Evolutionary conservation across 352 stramenopile species (phyloP), one percentile per base, ranked within the genome.

Genomic region (Pythium aquatile): DNA sequence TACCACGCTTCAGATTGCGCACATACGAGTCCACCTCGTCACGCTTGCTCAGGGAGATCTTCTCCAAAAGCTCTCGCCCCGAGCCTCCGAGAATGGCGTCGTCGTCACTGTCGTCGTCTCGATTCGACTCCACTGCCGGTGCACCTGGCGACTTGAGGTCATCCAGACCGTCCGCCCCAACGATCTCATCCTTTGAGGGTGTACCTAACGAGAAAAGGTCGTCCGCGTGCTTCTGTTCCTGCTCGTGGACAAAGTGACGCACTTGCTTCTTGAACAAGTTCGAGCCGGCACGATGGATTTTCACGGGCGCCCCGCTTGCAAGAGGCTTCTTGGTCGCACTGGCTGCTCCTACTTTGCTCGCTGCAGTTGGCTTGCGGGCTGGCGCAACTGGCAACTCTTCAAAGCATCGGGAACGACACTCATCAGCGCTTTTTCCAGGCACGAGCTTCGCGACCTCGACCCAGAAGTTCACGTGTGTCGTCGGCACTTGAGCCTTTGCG

Each of bases 241-340:
- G 87, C 68, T 91, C 66, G 61, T 86, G 68, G 2, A 93, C 79
- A 58, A 93, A 93, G 53, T 89, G 66, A 33, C 84, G 84, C 49
- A 93, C 84, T 82, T 93, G 84, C 51, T 93, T 91, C 66, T 93
- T 93, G 61, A 91, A 93, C 53, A 83, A 73, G 42, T 91, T 93
- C 20, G 82, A 88, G 13, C 84, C 84, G 24, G 83, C 78, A 7
- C 84, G 81, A 17, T 80, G 72, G 33, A 93, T 78, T 55, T 93
- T 91, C 14, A 62, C 58, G 14, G 77, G 70, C 16, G 54, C 52
- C 35, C 14, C 54, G 20, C 30, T 29, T 8, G 24, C 55, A 32
- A 14, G 54, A 33, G 39, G 42, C 44, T 59, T 44, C 16, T 66
- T 65, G 66, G 37, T 74, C 6, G 49, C 39, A 26, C 10, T 81